Percentiles rank a stretch among this genome's conserved stretches.
phyloP scores from a whole-genome alignment of 2,329 filamentous ascomycete genomes.

The Fusarium agapanthi region DNA sequence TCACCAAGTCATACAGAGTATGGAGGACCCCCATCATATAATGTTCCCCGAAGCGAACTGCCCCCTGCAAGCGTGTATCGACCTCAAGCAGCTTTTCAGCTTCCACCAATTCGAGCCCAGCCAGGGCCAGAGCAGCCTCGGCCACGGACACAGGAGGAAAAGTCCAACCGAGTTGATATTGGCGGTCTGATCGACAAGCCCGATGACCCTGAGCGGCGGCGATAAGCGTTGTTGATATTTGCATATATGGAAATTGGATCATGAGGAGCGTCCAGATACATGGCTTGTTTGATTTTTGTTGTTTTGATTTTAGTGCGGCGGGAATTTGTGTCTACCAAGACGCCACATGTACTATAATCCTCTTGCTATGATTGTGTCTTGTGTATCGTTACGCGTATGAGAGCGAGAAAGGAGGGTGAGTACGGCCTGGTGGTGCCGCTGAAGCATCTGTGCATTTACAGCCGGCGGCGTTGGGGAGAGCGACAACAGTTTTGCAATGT shows the following conservation, averaged over 20 bases:
- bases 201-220: conserved; percentile 48
- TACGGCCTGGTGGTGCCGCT: conserved; percentile 6
- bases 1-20: conserved; percentile 58
- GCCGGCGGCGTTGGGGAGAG: conserved; percentile 27
- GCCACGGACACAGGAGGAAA: conserved; percentile 55
- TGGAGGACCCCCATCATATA: conserved; percentile 57
- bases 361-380: conserved; percentile 5
- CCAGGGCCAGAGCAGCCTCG: conserved; percentile 46
- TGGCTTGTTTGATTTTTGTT: conserved; percentile 30
- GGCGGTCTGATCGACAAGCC: conserved; percentile 69
- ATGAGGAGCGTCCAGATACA: neutral
- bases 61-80: conserved; percentile 46
- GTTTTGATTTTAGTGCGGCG: conserved; percentile 12
- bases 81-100: conserved; percentile 52
- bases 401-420: conserved; percentile 3
- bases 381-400: conserved; percentile 14
- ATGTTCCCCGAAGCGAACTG: conserved; percentile 63
- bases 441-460: conserved; percentile 30
- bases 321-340: conserved; percentile 1
- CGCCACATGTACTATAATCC: conserved; percentile 19
- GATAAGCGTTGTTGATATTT: conserved; percentile 34
- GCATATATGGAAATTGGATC: conserved; percentile 25
- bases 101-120: conserved; percentile 58
- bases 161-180: conserved; percentile 66
- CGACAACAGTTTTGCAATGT: conserved; percentile 14